These are phyloP conservation scores for Mucuna pruriens DNA, from an alignment of 306 rosid species.

Conservation along the genomic window DNA sequence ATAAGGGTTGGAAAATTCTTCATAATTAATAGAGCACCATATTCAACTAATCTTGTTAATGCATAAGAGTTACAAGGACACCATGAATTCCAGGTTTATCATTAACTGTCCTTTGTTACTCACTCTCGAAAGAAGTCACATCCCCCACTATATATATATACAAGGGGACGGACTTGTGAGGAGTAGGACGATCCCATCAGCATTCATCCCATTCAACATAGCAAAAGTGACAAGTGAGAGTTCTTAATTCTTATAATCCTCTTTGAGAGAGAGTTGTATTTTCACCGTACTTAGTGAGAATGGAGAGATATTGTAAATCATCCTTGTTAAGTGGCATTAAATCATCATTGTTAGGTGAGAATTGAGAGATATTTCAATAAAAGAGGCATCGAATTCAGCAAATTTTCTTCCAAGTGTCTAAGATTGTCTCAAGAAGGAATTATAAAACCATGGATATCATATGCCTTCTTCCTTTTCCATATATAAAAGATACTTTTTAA, in stretches of 20 bases:
- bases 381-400: not conserved
- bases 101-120: too few relatives aligned
- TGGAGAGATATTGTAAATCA: not conserved
- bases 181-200: not conserved
- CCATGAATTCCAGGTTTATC: too few relatives aligned
- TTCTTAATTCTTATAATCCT: not conserved
- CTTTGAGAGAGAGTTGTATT: not conserved
- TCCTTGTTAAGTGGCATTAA: not conserved
- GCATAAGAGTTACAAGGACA: not conserved
- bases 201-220: not conserved
- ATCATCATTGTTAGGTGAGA: not conserved
- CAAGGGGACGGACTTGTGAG: not conserved
- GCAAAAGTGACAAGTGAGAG: not conserved
- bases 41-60: not conserved
- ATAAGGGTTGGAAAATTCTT: not conserved
- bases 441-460: not conserved
- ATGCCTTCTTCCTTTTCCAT: not conserved
- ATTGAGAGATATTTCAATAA: not conserved
- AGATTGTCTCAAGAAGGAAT: not conserved
- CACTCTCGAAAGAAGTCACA: not conserved
- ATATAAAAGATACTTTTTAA: not conserved
- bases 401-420: not conserved
- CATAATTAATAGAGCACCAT: not conserved
- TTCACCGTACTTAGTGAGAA: not conserved
- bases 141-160: not conserved